Conservation (phyloP, 306 rosid genomes). For the Fagus sylvatica region DNA sequence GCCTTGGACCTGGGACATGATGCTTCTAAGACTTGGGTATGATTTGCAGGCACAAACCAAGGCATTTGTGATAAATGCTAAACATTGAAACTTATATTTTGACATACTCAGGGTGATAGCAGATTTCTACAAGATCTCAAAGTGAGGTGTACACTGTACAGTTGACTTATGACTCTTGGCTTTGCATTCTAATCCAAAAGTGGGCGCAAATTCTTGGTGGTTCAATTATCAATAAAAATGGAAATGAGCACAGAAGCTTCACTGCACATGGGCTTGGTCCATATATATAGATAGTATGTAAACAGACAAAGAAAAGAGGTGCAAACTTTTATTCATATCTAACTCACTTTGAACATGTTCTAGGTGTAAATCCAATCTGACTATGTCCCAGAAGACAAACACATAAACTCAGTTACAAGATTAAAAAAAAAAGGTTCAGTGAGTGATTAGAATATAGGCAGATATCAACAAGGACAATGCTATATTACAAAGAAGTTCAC, state of each 20-base stretch:
- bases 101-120: no score
- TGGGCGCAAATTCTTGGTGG: not conserved
- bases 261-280: not conserved
- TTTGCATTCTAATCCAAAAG: not conserved
- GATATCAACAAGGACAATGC: not conserved
- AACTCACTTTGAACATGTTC: not conserved
- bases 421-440: not conserved
- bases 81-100: no score
- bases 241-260: not conserved
- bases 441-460: not conserved
- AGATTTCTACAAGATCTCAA: not conserved
- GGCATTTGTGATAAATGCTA: no score
- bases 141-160: not conserved
- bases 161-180: not conserved
- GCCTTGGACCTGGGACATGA: not conserved
- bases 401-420: not conserved
- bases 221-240: not conserved
- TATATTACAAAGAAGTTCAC: not conserved
- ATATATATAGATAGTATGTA: not conserved
- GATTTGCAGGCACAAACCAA: no score
- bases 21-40: not conserved
- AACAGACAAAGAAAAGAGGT: no score
- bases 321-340: not conserved
- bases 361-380: not conserved
- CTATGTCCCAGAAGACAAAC: no score